Base-by-base conservation (phyloP, 768 basidiomycete genomes). In the Mycena capillaripes region DNA sequence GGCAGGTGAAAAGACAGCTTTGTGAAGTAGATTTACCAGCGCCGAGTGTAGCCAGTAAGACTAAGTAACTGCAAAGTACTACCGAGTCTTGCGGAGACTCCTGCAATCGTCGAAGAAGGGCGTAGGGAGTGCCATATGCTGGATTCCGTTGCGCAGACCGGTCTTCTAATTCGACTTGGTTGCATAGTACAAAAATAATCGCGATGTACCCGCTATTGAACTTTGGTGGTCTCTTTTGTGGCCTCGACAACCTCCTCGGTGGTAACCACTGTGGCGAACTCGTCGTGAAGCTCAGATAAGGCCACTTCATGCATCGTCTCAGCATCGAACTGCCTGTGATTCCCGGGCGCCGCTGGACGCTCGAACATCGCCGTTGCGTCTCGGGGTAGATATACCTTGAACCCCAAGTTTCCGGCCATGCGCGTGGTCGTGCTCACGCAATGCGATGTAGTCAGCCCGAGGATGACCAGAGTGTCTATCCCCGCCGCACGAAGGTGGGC, bases 371-470 rank as follows among this genome's bases (percentile, higher is more conserved):
- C 77, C 55, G 76, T 78, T n/a, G 62, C 78, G 62, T 79, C 77
- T 19, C 74, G 60, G 21, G 73, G 62, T 30, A 79, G 17, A 48
- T 70, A 73, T 12, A 76, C 78, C 58, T 70, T 50, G 70, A 73
- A 78, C 3, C 76, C 78, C 25, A 79, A 52, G 58, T 79, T 77
- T 8, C 63, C 75, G 12, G 77, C 77, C 78, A 79, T 79, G 2
- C 78, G 75, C 8, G 73, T 74, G 1, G 77, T 78, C 8, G 78
- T 77, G 70, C 73, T 77, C 38, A 79, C 75, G 40, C 78, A 79
- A 42, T 77, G 75, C 25, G 73, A 71, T 21, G 77, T 76, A 7
- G 77, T 74, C 30, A 78, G 53, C 23, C 78, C 78, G 5, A 76
- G 59, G 17, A 77, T 69, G n/a, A 79, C 74, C 40, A 79, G 69